Evolutionary conservation across 1,139 yeast genomes (phyloP), one percentile per base, ranked within the genome.

Genomic region (Debaryomyces udenii): DNA sequence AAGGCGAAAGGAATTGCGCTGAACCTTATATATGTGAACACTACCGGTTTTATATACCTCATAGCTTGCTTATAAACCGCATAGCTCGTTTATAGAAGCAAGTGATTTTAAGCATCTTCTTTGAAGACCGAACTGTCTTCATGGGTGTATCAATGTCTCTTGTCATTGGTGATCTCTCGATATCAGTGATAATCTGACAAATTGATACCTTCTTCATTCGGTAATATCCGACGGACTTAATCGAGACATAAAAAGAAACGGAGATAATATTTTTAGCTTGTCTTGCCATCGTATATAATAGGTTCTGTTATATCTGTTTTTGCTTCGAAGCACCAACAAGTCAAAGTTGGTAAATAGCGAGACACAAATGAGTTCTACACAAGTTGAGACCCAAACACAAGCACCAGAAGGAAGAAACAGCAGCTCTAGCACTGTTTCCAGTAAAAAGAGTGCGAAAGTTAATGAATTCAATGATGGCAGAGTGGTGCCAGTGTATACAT

Each of bases 401-500:
- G 14, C 27, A 9, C 23, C 23, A 6, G 30, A 34, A 18, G 26
- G 22, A 26, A 20, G 7, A 20, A 20, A 7, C 22, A 20, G 22
- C 22, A 7, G 22, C 7, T 7, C 22, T 20, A 20, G 22, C 22
- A 31, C 16, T 10, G 22, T 17, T 18, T 14, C 40, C n/a, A 6
- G 10, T 9, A 15, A 7, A 20, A 32, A 16, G 6, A 38, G 11
- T 5, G 9, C 40, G 9, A 47, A 46, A 23, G 17, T 31, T 11
- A 49, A 40, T 32, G 55, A 52, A 33, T 51, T 52, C 31, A 40
- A 46, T 11, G 54, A 52, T 34, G 53, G 51, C n/a, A 44, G 62
- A 32, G 35, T 40, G 39, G 42, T 46, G 31, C 64, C 57, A 4
- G 38, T 39, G 2, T 61, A 64, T 42, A 32, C 65, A 1, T 70